phyloP scores from a whole-genome alignment of 768 basidiomycete genomes.

The Agaricus subrufescens region DNA sequence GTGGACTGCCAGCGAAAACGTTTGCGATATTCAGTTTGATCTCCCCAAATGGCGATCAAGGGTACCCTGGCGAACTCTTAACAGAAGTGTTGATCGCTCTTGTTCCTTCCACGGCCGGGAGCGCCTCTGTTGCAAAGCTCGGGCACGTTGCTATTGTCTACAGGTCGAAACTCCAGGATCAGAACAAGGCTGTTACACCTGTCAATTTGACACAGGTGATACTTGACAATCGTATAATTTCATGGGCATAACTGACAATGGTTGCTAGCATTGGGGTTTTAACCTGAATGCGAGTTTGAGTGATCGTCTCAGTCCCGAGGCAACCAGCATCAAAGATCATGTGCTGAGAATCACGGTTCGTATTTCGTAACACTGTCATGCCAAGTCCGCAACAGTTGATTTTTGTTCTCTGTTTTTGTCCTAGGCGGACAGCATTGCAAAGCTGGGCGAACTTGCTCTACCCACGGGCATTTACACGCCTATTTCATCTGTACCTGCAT shows the following conservation, averaged over 20 bases:
- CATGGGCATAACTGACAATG: not conserved
- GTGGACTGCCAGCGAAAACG: conserved; percentile 21
- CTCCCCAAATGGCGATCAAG: conserved; percentile 66
- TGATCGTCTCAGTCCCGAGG: conserved; percentile 27
- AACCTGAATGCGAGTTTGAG: conserved; percentile 68
- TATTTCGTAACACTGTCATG: not conserved
- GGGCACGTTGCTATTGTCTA: conserved; percentile 68
- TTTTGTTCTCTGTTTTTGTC: conserved; percentile 3
- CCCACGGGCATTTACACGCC: conserved; percentile 48
- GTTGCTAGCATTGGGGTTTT: conserved; percentile 72
- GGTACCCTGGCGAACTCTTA: conserved; percentile 58
- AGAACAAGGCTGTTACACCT: conserved; percentile 52
- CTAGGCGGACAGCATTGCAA: conserved; percentile 52
- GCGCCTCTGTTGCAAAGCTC: conserved; percentile 25
- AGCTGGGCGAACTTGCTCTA: conserved; percentile 44
- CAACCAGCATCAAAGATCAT: conserved; percentile 48
- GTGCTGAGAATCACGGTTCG: conserved; percentile 34
- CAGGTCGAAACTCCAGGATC: conserved; percentile 57
- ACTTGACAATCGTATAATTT: not conserved
- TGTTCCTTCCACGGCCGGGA: conserved; percentile 26
- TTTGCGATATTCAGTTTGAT: conserved; percentile 53
- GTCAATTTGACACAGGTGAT: conserved; percentile 71
- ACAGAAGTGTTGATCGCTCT: conserved; percentile 55
- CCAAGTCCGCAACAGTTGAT: too few relatives aligned
- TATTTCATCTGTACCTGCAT: conserved; percentile 40